phyloP scores from a whole-genome alignment of 148 eudicot species.

The Nepenthes gracilis region DNA sequence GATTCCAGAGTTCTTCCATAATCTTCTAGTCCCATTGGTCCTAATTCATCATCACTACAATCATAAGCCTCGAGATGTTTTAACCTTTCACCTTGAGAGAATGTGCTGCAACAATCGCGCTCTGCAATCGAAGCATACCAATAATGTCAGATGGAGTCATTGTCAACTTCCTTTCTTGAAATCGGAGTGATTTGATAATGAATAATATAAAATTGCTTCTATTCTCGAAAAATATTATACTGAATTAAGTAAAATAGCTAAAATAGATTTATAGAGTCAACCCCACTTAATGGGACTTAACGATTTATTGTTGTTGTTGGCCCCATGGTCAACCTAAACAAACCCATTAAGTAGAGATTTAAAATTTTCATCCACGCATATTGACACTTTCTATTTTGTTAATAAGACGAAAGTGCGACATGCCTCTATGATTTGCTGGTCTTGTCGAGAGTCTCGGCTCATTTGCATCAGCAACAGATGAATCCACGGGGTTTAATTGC shows the following conservation, averaged over 20 bases:
- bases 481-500: constrained; percentile 58
- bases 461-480: constrained; percentile 35
- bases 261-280: too few relatives aligned
- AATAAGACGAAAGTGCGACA: not conserved
- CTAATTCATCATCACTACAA: constrained; percentile 20
- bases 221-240: too few relatives aligned
- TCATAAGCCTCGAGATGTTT: constrained; percentile 50
- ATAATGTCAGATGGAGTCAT: not conserved
- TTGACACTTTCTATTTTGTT: too few relatives aligned
- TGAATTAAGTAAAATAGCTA: too few relatives aligned
- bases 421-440: constrained; percentile 55
- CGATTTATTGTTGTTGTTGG: too few relatives aligned
- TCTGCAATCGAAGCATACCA: constrained; percentile 27
- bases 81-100: constrained; percentile 62
- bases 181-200: not conserved
- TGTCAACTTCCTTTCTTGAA: not conserved
- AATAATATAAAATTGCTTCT: too few relatives aligned
- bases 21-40: constrained; percentile 32
- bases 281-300: too few relatives aligned
- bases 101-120: constrained; percentile 68
- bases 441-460: constrained; percentile 47
- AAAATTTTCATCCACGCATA: not conserved
- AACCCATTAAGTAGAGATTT: not conserved
- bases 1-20: constrained; percentile 43
- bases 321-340: too few relatives aligned